Evolutionary conservation across 2,329 filamentous ascomycete genomes (phyloP), one percentile per base, ranked within the genome.

Genomic region (Whalleya microplaca): DNA sequence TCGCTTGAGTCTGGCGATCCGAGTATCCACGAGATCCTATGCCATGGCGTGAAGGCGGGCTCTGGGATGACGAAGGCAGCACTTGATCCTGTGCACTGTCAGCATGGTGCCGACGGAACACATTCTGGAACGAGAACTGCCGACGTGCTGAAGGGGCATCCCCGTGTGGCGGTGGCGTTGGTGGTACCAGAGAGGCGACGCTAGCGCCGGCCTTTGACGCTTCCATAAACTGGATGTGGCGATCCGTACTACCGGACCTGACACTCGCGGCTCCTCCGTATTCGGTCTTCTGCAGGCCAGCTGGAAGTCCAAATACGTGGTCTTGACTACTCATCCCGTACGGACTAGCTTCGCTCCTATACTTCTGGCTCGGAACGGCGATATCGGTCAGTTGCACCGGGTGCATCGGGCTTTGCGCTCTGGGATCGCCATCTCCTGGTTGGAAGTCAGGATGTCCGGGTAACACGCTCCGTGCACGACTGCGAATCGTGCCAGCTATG

Each of bases 41-140:
- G 21, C 69, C 71, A 59, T 66, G 70, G 51, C 67, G 71, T 61
- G 65, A 69, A 62, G 72, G 69, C 71, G 70, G 63, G 49, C 46
- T 64, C 59, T 40, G 64, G 63, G 58, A 68, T 63, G 56, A 66
- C 44, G 53, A 68, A 42, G 53, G 70, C 51, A 64, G 65, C 42
- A 60, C 63, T 56, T 65, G 62, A 18, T 71, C 67, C 55, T 71
- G 69, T 58, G 69, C 57, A 47, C 63, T 63, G 51, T 73, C 70
- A 64, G 69, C 67, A 57, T 78, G 79, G 63, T 80, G 76, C 48
- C 87, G 82, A 58, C 78, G 78, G 73, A 97, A 95, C 50, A 96
- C 86, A 63, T 90, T 92, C 63, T 93, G 89, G 79, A 98, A 98
- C 18, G 91, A 96, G 75, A 98, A 99, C 70, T 96, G 91, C 58